These are phyloP conservation scores for Zizania palustris DNA, from an alignment of 202 grass and related monocot species.

Conservation along the genomic window DNA sequence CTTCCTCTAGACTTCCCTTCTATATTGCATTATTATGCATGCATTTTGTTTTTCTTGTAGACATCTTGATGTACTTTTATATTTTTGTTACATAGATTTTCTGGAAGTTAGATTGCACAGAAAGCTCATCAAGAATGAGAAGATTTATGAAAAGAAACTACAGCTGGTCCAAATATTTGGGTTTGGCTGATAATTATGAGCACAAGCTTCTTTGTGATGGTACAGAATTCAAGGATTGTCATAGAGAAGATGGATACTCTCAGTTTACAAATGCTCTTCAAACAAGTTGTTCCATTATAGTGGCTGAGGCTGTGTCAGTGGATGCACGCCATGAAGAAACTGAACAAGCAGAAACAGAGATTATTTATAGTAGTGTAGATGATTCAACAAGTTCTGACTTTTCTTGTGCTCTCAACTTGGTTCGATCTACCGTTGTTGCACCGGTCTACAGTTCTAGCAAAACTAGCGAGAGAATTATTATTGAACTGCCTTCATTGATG, in stretches of 20 bases:
- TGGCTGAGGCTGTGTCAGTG: constrained; percentile 58
- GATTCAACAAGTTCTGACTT: constrained; percentile 75
- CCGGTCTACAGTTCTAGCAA: constrained; percentile 69
- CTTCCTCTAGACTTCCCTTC: constrained; percentile 25
- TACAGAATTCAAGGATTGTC: constrained; percentile 40
- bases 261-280: constrained; percentile 52
- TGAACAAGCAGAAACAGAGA: constrained; percentile 59
- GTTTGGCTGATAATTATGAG: constrained; percentile 60
- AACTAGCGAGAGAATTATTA: constrained; percentile 77
- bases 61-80: constrained; percentile 22
- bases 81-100: constrained; percentile 50
- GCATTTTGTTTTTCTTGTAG: background rate
- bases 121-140: constrained; percentile 85
- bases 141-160: constrained; percentile 86
- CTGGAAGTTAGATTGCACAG: constrained; percentile 78
- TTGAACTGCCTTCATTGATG: constrained; percentile 89
- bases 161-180: constrained; percentile 62
- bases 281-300: constrained; percentile 70
- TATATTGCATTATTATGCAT: constrained; percentile 35
- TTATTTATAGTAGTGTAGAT: constrained; percentile 51
- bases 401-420: constrained; percentile 70
- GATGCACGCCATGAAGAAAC: constrained; percentile 67
- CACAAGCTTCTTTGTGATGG: constrained; percentile 50
- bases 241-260: constrained; percentile 38
- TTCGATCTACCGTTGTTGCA: constrained; percentile 66